Percentiles rank a stretch among this genome's conserved stretches.
These are phyloP conservation scores for Sarocladium strictum DNA, from an alignment of 2,329 filamentous ascomycete species.

Conservation along the genomic window DNA sequence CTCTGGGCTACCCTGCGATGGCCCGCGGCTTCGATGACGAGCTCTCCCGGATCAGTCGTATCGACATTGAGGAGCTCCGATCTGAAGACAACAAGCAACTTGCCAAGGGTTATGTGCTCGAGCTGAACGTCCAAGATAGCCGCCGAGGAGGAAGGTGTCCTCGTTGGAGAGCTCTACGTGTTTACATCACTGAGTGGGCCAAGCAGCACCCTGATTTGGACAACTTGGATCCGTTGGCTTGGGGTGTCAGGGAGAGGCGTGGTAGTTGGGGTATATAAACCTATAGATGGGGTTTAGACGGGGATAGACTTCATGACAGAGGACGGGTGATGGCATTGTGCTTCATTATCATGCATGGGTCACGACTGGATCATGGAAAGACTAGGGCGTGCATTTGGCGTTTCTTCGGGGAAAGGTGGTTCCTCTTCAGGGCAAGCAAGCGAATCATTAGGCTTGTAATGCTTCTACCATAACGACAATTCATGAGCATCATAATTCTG, in stretches of 20 bases:
- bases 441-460: neutral
- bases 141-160: slow-evolving; percentile 50
- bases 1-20: slow-evolving; percentile 82
- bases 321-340: neutral
- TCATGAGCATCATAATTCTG: neutral
- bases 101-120: slow-evolving; percentile 68
- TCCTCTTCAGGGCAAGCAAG: neutral
- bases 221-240: slow-evolving; percentile 51
- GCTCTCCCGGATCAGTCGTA: slow-evolving; percentile 71
- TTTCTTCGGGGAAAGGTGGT: neutral
- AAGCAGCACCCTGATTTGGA: slow-evolving; percentile 74
- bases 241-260: slow-evolving; percentile 61
- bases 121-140: slow-evolving; percentile 38
- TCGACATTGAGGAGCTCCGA: slow-evolving; percentile 62
- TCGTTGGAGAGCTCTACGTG: slow-evolving; percentile 76
- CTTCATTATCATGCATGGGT: slow-evolving; percentile 3
- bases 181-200: slow-evolving; percentile 87
- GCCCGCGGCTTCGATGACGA: slow-evolving; percentile 81
- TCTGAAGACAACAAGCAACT: slow-evolving; percentile 58
- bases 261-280: slow-evolving; percentile 67
- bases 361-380: neutral
- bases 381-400: slow-evolving; percentile 1
- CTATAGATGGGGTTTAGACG: neutral
- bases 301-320: neutral
- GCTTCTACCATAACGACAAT: neutral